These are phyloP conservation scores for Incumbomyces lentus DNA, from an alignment of 2,329 filamentous ascomycete genomes.

Conservation along the genomic window DNA sequence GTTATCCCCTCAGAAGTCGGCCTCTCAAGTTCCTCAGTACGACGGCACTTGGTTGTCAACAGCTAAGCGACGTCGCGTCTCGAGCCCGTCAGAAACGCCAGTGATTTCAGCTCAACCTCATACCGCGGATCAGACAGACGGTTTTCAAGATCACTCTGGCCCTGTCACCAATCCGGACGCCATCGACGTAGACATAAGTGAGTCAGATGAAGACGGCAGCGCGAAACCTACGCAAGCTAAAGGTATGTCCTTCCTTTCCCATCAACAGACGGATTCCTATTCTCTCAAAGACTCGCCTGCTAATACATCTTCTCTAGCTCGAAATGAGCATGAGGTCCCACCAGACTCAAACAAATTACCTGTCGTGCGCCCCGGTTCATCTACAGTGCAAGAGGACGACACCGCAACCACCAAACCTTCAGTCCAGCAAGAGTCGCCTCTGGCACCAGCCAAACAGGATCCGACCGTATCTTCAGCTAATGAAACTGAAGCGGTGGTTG, in stretches of 20 bases:
- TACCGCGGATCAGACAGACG: constrained; percentile 7
- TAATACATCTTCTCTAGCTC: neutral
- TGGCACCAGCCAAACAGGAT: neutral
- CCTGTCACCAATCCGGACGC: constrained; percentile 15
- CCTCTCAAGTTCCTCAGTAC: constrained; percentile 11
- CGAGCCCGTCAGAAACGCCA: neutral
- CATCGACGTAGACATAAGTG: constrained; percentile 9
- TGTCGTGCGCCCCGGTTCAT: neutral
- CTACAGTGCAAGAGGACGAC: neutral
- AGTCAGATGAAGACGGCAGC: constrained; percentile 6
- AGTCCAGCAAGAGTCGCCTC: constrained; percentile 10
- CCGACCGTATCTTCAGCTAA: neutral
- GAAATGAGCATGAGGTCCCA: neutral
- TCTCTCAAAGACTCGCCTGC: neutral
- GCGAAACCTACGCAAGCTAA: neutral
- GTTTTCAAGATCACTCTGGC: constrained; percentile 3
- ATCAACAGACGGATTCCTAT: neutral
- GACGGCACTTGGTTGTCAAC: constrained; percentile 16
- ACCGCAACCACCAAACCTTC: neutral
- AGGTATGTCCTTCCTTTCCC: neutral
- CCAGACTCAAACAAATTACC: neutral
- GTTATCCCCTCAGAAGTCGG: neutral
- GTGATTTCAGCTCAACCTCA: neutral
- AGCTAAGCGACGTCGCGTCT: constrained; percentile 10
- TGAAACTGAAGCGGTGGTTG: constrained; percentile 25